Conservation (phyloP, 2,329 filamentous ascomycete species). For the Cercospora nicotianae region DNA sequence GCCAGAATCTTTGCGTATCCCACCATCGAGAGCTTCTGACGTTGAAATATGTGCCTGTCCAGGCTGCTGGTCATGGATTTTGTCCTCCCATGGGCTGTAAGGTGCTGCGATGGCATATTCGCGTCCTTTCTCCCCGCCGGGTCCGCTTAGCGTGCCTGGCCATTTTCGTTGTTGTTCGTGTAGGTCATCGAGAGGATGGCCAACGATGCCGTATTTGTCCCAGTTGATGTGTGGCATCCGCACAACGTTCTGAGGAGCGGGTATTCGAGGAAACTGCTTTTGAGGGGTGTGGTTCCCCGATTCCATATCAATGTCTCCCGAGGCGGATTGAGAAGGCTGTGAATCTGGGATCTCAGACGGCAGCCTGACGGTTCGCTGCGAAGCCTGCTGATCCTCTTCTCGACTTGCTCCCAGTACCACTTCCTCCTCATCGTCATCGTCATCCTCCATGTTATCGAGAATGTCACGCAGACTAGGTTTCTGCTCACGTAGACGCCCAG, state of each 20-base stretch:
- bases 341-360: constrained; percentile 32
- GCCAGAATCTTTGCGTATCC: constrained; percentile 28
- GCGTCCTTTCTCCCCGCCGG: constrained; percentile 35
- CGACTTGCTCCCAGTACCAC: constrained; percentile 37
- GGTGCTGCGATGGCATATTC: constrained; percentile 58
- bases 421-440: constrained; percentile 31
- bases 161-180: constrained; percentile 74
- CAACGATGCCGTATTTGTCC: constrained; percentile 89
- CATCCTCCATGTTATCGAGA: constrained; percentile 39
- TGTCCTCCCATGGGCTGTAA: constrained; percentile 60
- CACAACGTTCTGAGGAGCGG: constrained; percentile 76
- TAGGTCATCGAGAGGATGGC: constrained; percentile 77
- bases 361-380: background rate
- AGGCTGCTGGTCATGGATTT: constrained; percentile 32
- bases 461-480: constrained; percentile 38
- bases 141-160: constrained; percentile 47
- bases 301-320: background rate
- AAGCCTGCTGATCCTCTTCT: constrained; percentile 30
- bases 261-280: constrained; percentile 62
- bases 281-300: background rate
- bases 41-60: constrained; percentile 4
- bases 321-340: constrained; percentile 10
- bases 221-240: constrained; percentile 90
- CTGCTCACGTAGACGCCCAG: constrained; percentile 53
- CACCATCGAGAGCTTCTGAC: background rate